phyloP scores from a whole-genome alignment of 768 basidiomycete genomes.

The Mycena vitilis region DNA sequence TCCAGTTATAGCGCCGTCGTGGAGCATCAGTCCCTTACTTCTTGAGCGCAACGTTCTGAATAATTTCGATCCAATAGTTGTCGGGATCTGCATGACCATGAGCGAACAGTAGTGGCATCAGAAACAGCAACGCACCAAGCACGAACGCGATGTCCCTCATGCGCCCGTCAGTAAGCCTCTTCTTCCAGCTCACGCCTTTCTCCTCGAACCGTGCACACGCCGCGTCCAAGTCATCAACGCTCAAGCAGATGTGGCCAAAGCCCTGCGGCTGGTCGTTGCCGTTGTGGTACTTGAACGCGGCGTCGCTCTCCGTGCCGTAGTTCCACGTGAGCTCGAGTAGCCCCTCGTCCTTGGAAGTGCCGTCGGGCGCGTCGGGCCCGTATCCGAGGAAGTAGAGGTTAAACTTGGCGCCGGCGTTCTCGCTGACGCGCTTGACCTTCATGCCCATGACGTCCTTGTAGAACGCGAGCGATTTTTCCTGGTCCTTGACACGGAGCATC shows the following conservation, averaged over 20 bases:
- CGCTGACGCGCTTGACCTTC: conserved; percentile 60
- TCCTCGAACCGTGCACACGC: conserved; percentile 88
- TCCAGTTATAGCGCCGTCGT: no score
- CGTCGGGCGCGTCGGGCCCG: conserved; percentile 52
- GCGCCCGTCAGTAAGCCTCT: conserved; percentile 84
- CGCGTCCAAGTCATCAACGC: conserved; percentile 83
- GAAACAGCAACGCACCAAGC: conserved; percentile 51
- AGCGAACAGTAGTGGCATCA: no score
- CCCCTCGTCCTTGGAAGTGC: conserved; percentile 50
- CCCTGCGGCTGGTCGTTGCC: conserved; percentile 89
- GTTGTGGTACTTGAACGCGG: conserved; percentile 81
- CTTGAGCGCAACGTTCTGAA: conserved; percentile 24
- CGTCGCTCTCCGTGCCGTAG: conserved; percentile 88
- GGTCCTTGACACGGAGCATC: conserved; percentile 93
- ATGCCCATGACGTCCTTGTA: conserved; percentile 82
- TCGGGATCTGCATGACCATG: conserved; percentile 64
- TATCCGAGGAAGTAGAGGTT: conserved; percentile 91
- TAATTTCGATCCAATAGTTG: conserved; percentile 59
- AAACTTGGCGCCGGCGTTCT: conserved; percentile 64
- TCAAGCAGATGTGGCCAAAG: conserved; percentile 92
- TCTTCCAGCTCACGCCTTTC: conserved; percentile 89
- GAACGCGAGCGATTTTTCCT: conserved; percentile 83
- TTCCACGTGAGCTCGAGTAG: conserved; percentile 89
- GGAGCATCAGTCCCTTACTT: no score
- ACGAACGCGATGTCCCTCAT: conserved; percentile 90